These are phyloP conservation scores for Mimosa bimucronata DNA, from an alignment of 306 rosid species.

Conservation along the genomic window DNA sequence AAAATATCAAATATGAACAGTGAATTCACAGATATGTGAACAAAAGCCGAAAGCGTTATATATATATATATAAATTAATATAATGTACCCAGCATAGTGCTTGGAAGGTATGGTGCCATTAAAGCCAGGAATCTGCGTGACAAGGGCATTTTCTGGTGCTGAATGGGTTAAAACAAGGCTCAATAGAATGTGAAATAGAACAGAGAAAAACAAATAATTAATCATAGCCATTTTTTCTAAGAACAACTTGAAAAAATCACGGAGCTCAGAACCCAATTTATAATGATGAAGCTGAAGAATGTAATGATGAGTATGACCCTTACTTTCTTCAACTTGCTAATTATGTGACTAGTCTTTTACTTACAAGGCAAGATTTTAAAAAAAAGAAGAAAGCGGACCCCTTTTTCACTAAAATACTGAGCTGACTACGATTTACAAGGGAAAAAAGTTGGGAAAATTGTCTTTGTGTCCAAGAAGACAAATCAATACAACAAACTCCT, in stretches of 20 bases:
- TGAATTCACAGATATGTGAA: background rate
- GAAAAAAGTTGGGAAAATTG: background rate
- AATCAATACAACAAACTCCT: too few relatives aligned
- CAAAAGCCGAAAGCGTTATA: background rate
- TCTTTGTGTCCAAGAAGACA: too few relatives aligned
- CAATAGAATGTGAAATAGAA: constrained; percentile 10
- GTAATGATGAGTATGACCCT: constrained; percentile 8
- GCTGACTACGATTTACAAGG: background rate
- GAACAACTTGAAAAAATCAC: background rate
- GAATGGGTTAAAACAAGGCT: constrained; percentile 19
- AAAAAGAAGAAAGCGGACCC: constrained; percentile 1
- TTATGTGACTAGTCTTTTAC: constrained; percentile 28
- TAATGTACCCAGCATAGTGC: constrained; percentile 30
- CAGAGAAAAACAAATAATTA: background rate
- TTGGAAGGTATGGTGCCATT: constrained; percentile 29
- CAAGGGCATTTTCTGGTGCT: constrained; percentile 33
- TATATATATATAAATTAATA: too few relatives aligned
- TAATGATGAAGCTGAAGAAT: background rate
- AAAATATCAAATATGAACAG: background rate
- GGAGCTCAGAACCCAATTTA: background rate
- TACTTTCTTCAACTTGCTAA: constrained; percentile 13
- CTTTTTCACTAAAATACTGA: background rate
- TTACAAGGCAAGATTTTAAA: constrained; percentile 40
- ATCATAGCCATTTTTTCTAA: background rate
- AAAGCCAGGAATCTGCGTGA: constrained; percentile 28